Evolutionary conservation across 192 early-diverging fungal species (phyloP), one percentile per base, ranked within the genome.

Genomic region (Kickxella alabastrina): DNA sequence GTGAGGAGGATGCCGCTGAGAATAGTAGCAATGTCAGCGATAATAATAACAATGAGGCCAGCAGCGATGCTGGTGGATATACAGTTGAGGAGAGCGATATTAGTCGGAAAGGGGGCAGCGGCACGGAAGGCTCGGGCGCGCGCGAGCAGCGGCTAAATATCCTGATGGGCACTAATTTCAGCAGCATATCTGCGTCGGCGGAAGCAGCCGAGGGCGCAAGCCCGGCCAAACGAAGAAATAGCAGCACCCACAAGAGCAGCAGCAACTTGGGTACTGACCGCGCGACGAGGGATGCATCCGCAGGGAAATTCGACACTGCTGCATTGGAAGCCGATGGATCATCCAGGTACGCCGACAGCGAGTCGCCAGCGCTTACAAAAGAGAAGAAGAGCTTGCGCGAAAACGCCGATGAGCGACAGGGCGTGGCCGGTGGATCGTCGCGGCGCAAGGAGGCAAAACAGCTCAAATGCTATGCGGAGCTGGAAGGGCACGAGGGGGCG

Each of bases 401-500:
- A 17, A 50, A 24, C 18, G 31, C 17, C 35, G 62, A 75, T 6
- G 64, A 75, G 14, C 59, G 60, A 25, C 59, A 59, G 13, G 52
- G 51, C 15, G 12, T 32, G 31, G 53, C 31, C 17, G 17, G n/a
- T 35, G 58, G 57, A 3, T n/a, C 54, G 25, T 36, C 41, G 6
- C 60, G 66, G 41, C 73, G 73, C 31, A 63, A 64, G 28, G 73
- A 69, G 24, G 66, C 73, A 10, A 59, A 65, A 45, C 66, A 68
- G 59, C 59, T 77, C 36, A 70, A 61, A 34, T 77, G 66, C 54
- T 62, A 65, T 15, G 68, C 62, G 10, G 74, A 77, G 47, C 60
- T 62, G 22, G 74, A 93, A 72, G 92, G 91, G 13, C 94, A 97
- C 60, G 68, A 52, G 21, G 94, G 92, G 2, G 94, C 93, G 8